Base-by-base conservation (phyloP, 2,329 filamentous ascomycete genomes). In the Teratosphaeria gauchensis region DNA sequence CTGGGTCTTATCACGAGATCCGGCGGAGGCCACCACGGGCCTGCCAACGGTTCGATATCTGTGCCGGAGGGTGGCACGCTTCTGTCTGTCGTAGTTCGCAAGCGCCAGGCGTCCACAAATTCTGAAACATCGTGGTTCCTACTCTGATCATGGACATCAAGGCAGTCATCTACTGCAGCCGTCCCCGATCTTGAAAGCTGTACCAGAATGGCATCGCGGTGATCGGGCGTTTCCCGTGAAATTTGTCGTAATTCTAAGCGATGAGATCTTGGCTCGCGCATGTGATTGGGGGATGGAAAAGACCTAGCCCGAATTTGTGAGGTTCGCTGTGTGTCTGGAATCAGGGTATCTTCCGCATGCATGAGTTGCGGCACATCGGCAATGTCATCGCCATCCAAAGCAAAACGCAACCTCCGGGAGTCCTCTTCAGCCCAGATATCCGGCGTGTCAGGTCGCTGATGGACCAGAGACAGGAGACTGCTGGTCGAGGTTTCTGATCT, bases 91-190 rank as follows among this genome's bases (percentile, higher is more conserved):
- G 63, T 33, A 6, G 64, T 63, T 48, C 63, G 62, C 28, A 68
- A 56, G 35, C 67, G 63, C 69, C 69, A 71, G 31, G 53, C 57
- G 32, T 70, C 65, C 62, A 71, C 59, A 48, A 71, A 71, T 3
- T 69, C 66, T 5, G 59, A 58, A 53, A 71, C 62, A 56, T 71
- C 69, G 55, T 70, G 70, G 33, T 60, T 63, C 8, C 65, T 62
- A n/a, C 61, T 55, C 14, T 62, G 65, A 57, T 70, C 42, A 51
- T 70, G 64, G 1, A 70, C 68, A 8, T 64, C 55, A 16, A 70
- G 60, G 11, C 57, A 57, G 30, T 69, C 67, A 31, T 68, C 65
- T 48, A 65, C 64, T 8, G 28, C 28, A 46, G 46, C 30, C 52
- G 51, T 53, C 35, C 24, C 5, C 9, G 42, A 8, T 48, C 42